Conservation (phyloP, 129 eudicot species). For the Chrysanthemum makinoi region DNA sequence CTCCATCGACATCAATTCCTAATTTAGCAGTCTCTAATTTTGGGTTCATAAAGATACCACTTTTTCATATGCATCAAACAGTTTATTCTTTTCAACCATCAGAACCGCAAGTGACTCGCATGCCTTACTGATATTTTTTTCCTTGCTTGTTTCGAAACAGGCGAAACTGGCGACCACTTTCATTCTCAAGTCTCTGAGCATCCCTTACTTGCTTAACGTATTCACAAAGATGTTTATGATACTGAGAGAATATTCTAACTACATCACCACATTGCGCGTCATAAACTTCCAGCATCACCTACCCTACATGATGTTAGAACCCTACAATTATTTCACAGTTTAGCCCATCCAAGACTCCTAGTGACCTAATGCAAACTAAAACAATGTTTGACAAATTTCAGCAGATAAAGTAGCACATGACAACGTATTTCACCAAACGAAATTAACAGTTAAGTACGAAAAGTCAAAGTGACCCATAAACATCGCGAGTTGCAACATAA, state of each 20-base stretch:
- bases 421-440: no score
- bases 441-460: no score
- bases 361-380: no score
- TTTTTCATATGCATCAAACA: conserved; percentile 75
- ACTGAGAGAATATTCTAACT: conserved; percentile 74
- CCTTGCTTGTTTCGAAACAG: conserved; percentile 21
- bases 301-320: no score
- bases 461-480: no score
- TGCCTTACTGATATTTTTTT: conserved; percentile 27
- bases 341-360: no score
- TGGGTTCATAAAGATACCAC: conserved; percentile 36
- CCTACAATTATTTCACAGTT: no score
- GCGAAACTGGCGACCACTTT: not conserved
- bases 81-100: conserved; percentile 21
- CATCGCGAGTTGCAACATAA: no score
- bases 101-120: not conserved
- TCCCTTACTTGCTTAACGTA: conserved; percentile 73
- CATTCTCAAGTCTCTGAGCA: conserved; percentile 46
- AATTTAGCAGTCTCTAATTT: conserved; percentile 21
- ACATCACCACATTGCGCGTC: conserved; percentile 85
- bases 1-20: conserved; percentile 23
- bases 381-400: no score
- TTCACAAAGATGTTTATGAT: conserved; percentile 62
- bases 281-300: conserved; percentile 69
- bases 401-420: no score